Evolutionary conservation across 2,329 filamentous ascomycete genomes (phyloP), one percentile per base, ranked within the genome.

Genomic region (Penicillium capsulatum): DNA sequence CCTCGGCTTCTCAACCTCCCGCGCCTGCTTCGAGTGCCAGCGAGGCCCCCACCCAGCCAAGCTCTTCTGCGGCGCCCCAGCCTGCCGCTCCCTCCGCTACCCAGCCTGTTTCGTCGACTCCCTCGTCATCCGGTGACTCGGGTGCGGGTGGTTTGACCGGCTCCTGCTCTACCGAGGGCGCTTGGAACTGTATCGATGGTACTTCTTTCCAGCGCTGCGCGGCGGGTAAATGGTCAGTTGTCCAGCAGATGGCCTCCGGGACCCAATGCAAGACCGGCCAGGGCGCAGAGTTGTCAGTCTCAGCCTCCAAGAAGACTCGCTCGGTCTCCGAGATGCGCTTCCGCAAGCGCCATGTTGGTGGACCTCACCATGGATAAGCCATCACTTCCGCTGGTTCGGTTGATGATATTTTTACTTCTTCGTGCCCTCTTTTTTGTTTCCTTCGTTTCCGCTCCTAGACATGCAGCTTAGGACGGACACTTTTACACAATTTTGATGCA

Each of bases 181-280:
- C 60, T 11, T 83, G 76, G 76, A 75, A 77, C 61, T 83, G 80
- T 56, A 63, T 79, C 17, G 67, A 63, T 13, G 77, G 77, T 34
- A 63, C 60, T 16, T 67, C 71, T 34, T 83, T 79, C 69, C 79
- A 82, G 63, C 77, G 77, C 40, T 83, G 79, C 51, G 78, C 76
- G n/a, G 74, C 69, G 10, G 79, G 79, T 4, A 50, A 60, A 38
- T 83, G 79, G 79, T 71, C 73, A 13, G 54, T 51, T 4, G 45
- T 67, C 27, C 67, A 74, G 42, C 51, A 61, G 24, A 70, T 81
- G 69, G 72, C 78, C 1, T 48, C 66, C 1, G 79, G 79, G 26
- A 80, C 75, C 10, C 61, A 63, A 17, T 83, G 79, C 61, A 65
- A 44, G 6, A 48, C 61, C 13, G 72, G 72, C 17, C 45, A 56